Base-by-base conservation (phyloP, 2,329 filamentous ascomycete genomes). In the Monosporascus sp. region DNA sequence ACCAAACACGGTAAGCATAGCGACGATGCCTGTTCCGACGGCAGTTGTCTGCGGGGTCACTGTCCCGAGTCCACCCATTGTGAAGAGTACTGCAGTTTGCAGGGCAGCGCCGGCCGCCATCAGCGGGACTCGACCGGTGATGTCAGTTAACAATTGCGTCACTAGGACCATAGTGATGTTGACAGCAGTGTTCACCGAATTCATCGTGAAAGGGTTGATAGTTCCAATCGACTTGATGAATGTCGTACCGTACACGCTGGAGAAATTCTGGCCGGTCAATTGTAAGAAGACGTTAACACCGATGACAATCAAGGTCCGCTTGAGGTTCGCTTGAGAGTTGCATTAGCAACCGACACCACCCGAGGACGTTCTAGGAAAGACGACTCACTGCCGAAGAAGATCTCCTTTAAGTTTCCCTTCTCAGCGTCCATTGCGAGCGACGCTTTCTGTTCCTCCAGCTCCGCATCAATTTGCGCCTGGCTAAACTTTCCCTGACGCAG, bases 241-340 rank as follows among this genome's bases (percentile, higher is more conserved):
- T 3, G 70, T 49, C 14, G 67, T 59, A 14, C 68, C 67, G 50
- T 70, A 70, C 38, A 60, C 58, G 11, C 57, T 64, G 7, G 60
- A 53, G 51, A 70, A 69, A 5, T 58, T 54, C 48, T 68, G 61
- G 3, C 67, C 67, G 0, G 65, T 68, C 7, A 57, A 55, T 31
- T 69, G 68, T 11, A 64, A 61, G 50, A 68, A 69, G 51, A 70
- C 60, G 58, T 68, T 69, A 27, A 62, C 59, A 3, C 56, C 60
- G 16, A 62, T 50, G 4, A 59, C 60, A 24, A 67, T 61, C 6
- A 52, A 20, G 6, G 65, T 67, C 5, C 66, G 61, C 53, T 59
- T 60, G 37, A 60, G 48, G 51, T 66, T 63, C 3, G 43, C 51
- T 9, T 35, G 31, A 14, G 5, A 35, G 31, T 35, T 14, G 22